Percentiles rank a stretch among this genome's conserved stretches.
Evolutionary conservation across 78 protist genomes (phyloP).

Genomic region (Dictyostelium discoideum): dicty_2.7 NC_007091.3:2585001-2585500

Average conservation of each 20-base stretch:
- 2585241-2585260: not conserved
- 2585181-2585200: not conserved
- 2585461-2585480: not conserved
- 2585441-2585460: not conserved
- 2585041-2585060: not conserved
- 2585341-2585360: not conserved
- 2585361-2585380: constrained; percentile 12
- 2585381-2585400: constrained; percentile 31
- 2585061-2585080: not conserved
- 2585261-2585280: not conserved
- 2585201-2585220: not conserved
- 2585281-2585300: not conserved
- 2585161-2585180: not conserved
- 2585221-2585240: not conserved
- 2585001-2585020: not conserved
- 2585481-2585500: not conserved
- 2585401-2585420: constrained; percentile 17
- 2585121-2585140: too few relatives aligned
- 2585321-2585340: not conserved
- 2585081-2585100: not conserved
- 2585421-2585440: constrained; percentile 47
- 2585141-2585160: not conserved
- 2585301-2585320: not conserved
- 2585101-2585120: not conserved
- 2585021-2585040: not conserved